Conservation (phyloP, 2,329 filamentous ascomycete genomes). For the Lachnellula hyalina region DNA sequence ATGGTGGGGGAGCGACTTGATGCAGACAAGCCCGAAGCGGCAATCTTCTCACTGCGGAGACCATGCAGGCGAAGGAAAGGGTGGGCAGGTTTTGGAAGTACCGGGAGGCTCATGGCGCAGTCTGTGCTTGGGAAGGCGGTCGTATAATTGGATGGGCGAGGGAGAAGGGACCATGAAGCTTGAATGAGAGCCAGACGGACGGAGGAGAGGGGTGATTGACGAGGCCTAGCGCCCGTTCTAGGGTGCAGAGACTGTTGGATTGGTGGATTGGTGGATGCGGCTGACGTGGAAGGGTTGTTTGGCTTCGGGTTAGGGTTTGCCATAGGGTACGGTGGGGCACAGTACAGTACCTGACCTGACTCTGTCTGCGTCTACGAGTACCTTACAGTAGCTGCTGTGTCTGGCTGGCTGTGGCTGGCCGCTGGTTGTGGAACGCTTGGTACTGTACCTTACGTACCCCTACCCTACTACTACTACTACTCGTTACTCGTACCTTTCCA, state of each 20-base stretch:
- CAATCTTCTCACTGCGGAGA: conserved; percentile 6
- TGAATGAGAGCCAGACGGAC: no score
- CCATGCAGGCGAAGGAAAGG: conserved; percentile 12
- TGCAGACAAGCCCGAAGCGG: conserved; percentile 14
- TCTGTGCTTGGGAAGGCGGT: conserved; percentile 11
- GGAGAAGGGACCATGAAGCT: not conserved
- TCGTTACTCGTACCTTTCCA: not conserved
- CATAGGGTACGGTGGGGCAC: not conserved
- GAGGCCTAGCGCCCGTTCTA: not conserved
- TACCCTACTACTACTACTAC: not conserved
- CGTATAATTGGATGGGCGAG: not conserved
- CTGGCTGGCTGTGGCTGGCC: not conserved
- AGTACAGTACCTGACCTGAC: no score
- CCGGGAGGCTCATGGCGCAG: conserved; percentile 16
- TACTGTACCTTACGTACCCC: not conserved
- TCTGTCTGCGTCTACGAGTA: not conserved
- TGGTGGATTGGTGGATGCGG: conserved; percentile 10
- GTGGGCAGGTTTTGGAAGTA: conserved; percentile 6
- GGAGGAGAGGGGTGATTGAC: not conserved
- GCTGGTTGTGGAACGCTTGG: not conserved
- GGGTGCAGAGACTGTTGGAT: not conserved
- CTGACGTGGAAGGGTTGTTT: conserved; percentile 5
- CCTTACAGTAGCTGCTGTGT: not conserved
- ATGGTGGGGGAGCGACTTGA: conserved; percentile 21
- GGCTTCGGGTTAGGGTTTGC: not conserved